phyloP scores from a whole-genome alignment of 2,329 filamentous ascomycete species.

The Trichoderma sp. region DNA sequence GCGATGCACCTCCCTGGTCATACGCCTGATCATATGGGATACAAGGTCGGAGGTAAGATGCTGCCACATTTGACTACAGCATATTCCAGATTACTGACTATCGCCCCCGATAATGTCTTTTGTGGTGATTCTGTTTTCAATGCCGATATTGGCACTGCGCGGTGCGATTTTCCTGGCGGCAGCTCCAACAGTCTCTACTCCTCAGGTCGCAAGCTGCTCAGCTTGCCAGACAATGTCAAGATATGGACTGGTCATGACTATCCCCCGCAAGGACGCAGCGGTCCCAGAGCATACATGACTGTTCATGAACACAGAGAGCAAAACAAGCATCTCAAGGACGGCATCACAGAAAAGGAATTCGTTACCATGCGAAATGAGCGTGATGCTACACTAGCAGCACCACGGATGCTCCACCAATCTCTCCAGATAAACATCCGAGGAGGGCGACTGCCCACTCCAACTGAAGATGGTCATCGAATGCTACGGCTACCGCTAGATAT shows the following conservation, averaged over 20 bases:
- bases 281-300: conserved; percentile 44
- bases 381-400: conserved; percentile 45
- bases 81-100: neutral
- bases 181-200: conserved; percentile 45
- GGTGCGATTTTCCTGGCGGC: conserved; percentile 58
- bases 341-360: conserved; percentile 46
- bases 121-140: conserved; percentile 57
- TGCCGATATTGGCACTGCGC: conserved; percentile 52
- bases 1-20: conserved; percentile 61
- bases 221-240: conserved; percentile 44
- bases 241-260: conserved; percentile 61
- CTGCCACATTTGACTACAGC: rapidly evolving
- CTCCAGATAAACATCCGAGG: conserved; percentile 56
- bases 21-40: conserved; percentile 62
- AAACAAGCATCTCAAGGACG: conserved; percentile 52
- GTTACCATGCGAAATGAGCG: conserved; percentile 45
- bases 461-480: conserved; percentile 34
- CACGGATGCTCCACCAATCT: conserved; percentile 51
- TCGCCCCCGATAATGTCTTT: conserved; percentile 44
- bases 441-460: conserved; percentile 43
- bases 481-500: conserved; percentile 41
- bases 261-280: conserved; percentile 37
- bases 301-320: conserved; percentile 47
- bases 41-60: conserved; percentile 50
- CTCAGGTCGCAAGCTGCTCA: conserved; percentile 46